Conservation (phyloP, 148 eudicot species). For the Cornus controversa region DNA sequence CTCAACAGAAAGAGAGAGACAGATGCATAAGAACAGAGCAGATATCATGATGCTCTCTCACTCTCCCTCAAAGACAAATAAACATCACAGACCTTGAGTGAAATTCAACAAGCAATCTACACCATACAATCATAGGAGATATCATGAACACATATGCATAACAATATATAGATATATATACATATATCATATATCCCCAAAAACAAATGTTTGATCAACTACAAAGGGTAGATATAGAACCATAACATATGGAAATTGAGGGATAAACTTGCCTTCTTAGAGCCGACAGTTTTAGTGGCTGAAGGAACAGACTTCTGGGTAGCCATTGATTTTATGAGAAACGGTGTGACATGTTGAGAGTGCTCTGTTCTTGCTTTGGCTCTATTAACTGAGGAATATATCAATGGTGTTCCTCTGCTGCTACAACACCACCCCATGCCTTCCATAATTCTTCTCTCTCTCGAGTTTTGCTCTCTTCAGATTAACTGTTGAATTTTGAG, state of each 20-base stretch:
- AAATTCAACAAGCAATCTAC: no score
- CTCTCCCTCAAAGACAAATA: no score
- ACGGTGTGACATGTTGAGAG: slow-evolving; percentile 8
- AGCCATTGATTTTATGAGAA: slow-evolving; percentile 49
- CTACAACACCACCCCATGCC: slow-evolving; percentile 28
- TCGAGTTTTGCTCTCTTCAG: neutral
- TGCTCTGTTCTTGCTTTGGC: neutral
- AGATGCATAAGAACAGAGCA: no score
- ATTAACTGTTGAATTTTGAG: neutral
- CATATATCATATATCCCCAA: no score
- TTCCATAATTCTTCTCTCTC: slow-evolving; percentile 25
- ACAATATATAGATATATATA: no score
- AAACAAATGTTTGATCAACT: no score
- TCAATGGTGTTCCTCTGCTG: slow-evolving; percentile 20
- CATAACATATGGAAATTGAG: neutral
- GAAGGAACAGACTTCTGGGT: slow-evolving; percentile 39
- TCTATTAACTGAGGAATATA: slow-evolving; percentile 3
- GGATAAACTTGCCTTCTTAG: slow-evolving; percentile 33
- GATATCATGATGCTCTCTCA: no score
- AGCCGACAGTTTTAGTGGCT: slow-evolving; percentile 32
- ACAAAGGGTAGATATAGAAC: no score
- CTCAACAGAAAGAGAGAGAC: no score
- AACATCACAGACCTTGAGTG: no score
- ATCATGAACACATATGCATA: no score
- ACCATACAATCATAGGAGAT: no score